phyloP scores from a whole-genome alignment of 768 basidiomycete species.

The Tulasnella sp. region DNA sequence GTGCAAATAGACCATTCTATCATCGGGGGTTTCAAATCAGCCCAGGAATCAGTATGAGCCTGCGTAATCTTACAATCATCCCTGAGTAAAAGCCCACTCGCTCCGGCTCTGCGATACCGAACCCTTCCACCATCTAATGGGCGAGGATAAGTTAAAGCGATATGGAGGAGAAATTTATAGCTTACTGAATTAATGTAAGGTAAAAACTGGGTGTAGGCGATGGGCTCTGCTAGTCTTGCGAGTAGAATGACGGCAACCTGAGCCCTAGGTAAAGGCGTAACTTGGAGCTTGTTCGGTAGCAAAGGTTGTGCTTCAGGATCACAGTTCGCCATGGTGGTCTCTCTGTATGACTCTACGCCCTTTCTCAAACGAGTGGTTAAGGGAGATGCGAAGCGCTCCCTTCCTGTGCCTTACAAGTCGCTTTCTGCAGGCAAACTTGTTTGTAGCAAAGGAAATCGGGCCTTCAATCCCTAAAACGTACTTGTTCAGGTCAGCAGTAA shows the following conservation, averaged over 20 bases:
- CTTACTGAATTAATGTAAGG: conserved; percentile 32
- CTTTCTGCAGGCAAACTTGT: background rate
- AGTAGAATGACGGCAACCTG: conserved; percentile 28
- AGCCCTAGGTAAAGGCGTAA: conserved; percentile 27
- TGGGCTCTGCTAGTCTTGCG: conserved; percentile 31
- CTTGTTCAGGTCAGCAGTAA: background rate
- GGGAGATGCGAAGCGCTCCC: background rate
- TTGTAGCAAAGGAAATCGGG: background rate
- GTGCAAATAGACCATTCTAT: conserved; percentile 23
- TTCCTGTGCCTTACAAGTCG: background rate
- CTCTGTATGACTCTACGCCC: background rate
- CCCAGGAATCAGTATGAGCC: background rate
- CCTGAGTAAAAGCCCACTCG: conserved; percentile 29
- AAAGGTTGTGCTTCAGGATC: background rate
- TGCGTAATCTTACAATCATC: conserved; percentile 6
- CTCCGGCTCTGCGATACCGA: conserved; percentile 10
- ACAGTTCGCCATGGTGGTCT: background rate
- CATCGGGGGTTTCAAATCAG: background rate
- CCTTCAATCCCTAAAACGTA: background rate
- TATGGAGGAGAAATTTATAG: background rate
- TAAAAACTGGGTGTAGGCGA: conserved; percentile 30
- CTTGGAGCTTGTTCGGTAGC: background rate
- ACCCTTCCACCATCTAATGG: conserved; percentile 26
- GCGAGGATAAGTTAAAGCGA: background rate
- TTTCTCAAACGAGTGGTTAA: background rate